Percentiles rank a stretch among this genome's conserved stretches.
phyloP scores from a whole-genome alignment of 1,284 basidiomycete species.

The Leccinum fuscescens region DNA sequence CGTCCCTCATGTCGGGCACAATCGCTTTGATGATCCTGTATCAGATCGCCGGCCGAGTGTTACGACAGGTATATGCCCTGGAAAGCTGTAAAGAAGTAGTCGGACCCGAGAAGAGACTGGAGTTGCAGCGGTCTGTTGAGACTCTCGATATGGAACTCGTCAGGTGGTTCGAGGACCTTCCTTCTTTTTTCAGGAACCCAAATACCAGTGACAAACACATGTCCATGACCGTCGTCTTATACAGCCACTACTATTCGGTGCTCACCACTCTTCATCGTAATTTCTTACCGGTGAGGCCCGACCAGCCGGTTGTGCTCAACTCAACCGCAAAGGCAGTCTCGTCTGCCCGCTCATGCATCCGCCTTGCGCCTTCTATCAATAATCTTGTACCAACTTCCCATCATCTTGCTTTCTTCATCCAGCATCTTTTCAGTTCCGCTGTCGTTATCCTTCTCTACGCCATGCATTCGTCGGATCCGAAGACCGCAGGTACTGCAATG shows the following conservation, averaged over 20 bases:
- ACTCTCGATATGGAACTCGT: constrained; percentile 71
- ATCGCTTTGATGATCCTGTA: constrained; percentile 75
- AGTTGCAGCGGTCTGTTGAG: constrained; percentile 74
- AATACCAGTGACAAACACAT: constrained; percentile 74
- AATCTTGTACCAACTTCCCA: constrained; percentile 84
- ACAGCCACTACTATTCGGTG: constrained; percentile 87
- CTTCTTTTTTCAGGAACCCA: constrained; percentile 68
- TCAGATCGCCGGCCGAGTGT: constrained; percentile 79
- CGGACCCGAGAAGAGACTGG: constrained; percentile 70
- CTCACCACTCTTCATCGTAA: constrained; percentile 88
- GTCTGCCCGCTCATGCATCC: constrained; percentile 78
- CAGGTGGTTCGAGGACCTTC: constrained; percentile 80
- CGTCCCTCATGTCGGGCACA: constrained; percentile 78
- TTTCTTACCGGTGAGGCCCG: constrained; percentile 73
- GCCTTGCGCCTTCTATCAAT: constrained; percentile 81
- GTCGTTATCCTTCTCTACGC: constrained; percentile 86
- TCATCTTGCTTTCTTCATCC: constrained; percentile 88
- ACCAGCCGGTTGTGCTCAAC: constrained; percentile 61
- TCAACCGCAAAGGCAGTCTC: constrained; percentile 77
- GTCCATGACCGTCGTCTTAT: constrained; percentile 83
- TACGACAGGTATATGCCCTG: constrained; percentile 76
- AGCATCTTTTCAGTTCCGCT: constrained; percentile 87
- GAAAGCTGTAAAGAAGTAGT: constrained; percentile 71
- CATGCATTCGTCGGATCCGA: constrained; percentile 75
- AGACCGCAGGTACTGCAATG: constrained; percentile 70